A percentile compares a stretch with the other conserved stretches of the same genome.
phyloP scores from a whole-genome alignment of 495 filamentous ascomycete genomes.

The Penicillium canescens region DNA sequence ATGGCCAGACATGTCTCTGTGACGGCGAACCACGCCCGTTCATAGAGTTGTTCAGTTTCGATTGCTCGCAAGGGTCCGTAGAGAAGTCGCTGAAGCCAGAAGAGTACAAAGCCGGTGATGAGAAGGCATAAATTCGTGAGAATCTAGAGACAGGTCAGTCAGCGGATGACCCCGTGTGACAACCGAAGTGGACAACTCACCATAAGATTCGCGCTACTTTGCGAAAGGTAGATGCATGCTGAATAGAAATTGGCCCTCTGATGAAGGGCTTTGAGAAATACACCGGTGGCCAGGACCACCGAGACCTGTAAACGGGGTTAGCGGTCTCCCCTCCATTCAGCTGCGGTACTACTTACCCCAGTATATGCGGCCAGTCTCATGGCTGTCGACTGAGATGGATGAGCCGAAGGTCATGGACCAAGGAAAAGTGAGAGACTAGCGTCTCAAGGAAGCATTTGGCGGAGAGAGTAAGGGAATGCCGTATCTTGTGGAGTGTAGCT shows the following conservation, averaged over 20 bases:
- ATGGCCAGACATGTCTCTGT: slow-evolving; percentile 96
- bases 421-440: slow-evolving; percentile 13
- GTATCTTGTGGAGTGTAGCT: slow-evolving; percentile 14
- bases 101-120: slow-evolving; percentile 70
- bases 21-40: slow-evolving; percentile 95
- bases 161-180: background rate
- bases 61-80: slow-evolving; percentile 90
- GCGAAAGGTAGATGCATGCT: slow-evolving; percentile 91
- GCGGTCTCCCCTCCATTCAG: slow-evolving; percentile 1
- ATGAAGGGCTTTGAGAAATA: slow-evolving; percentile 86
- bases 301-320: slow-evolving; percentile 57
- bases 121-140: slow-evolving; percentile 86
- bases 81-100: slow-evolving; percentile 84
- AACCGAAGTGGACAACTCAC: slow-evolving; percentile 45
- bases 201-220: slow-evolving; percentile 94
- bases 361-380: slow-evolving; percentile 57
- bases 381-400: slow-evolving; percentile 23
- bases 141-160: slow-evolving; percentile 54
- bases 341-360: slow-evolving; percentile 39
- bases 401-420: slow-evolving; percentile 35
- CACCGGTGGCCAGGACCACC: slow-evolving; percentile 74
- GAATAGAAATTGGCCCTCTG: slow-evolving; percentile 97
- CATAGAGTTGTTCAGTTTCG: slow-evolving; percentile 95
- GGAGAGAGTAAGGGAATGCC: slow-evolving; percentile 5
- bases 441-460: slow-evolving; percentile 22